Conservation (phyloP, 2,329 filamentous ascomycete species). For the Colletotrichum incanum region DNA sequence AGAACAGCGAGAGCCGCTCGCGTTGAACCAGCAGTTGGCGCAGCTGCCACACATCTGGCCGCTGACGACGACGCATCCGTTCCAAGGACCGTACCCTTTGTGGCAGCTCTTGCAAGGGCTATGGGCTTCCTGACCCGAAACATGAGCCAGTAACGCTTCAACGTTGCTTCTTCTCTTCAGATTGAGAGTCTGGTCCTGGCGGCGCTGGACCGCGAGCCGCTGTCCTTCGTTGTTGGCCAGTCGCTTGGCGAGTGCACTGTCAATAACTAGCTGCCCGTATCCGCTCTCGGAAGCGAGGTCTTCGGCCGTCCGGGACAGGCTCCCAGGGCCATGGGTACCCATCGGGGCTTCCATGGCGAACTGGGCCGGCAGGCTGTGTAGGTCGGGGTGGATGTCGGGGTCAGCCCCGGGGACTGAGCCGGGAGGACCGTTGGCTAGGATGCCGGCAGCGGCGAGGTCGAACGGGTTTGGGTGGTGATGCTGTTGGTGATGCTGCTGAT, state of each 20-base stretch:
- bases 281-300: constrained; percentile 64
- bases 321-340: constrained; percentile 28
- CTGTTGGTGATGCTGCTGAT: constrained; percentile 42
- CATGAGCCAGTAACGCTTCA: constrained; percentile 71
- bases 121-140: constrained; percentile 65
- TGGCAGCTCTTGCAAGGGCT: constrained; percentile 73
- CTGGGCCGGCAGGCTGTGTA: constrained; percentile 46
- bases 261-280: constrained; percentile 63
- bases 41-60: constrained; percentile 75
- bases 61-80: constrained; percentile 70
- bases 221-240: constrained; percentile 65
- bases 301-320: constrained; percentile 57
- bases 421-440: constrained; percentile 50
- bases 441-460: constrained; percentile 51
- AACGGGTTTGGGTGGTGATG: constrained; percentile 47
- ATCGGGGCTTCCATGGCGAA: constrained; percentile 47
- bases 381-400: constrained; percentile 47
- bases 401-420: constrained; percentile 44
- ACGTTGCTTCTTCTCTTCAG: constrained; percentile 72
- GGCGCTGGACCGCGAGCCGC: constrained; percentile 67
- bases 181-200: constrained; percentile 69
- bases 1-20: constrained; percentile 71
- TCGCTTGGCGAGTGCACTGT: constrained; percentile 70
- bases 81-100: constrained; percentile 74
- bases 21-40: constrained; percentile 76